phyloP scores from a whole-genome alignment of 805 yeast genomes.

The Cyberlindnera samutprakarnensis region DNA sequence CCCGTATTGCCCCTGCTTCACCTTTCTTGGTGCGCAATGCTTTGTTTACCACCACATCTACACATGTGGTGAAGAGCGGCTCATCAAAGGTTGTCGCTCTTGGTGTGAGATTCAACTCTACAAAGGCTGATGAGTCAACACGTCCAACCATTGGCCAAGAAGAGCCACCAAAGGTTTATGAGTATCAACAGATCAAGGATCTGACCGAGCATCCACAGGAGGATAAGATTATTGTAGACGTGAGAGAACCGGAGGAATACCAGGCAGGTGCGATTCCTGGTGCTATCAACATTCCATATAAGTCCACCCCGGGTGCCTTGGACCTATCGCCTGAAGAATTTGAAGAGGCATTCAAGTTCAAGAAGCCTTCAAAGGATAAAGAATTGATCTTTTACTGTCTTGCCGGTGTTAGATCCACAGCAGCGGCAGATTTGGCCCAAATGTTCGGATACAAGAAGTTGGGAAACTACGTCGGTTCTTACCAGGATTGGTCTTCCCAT shows the following conservation, averaged over 20 bases:
- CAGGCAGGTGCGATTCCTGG: constrained; percentile 69
- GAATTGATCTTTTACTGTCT: constrained; percentile 85
- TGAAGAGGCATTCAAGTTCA: constrained; percentile 69
- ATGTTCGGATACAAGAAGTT: constrained; percentile 83
- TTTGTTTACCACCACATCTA: too few species aligned
- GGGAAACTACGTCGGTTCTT: constrained; percentile 82
- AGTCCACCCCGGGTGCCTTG: constrained; percentile 88
- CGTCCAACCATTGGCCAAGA: constrained; percentile 1
- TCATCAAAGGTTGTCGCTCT: too few species aligned
- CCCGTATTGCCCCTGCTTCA: too few species aligned
- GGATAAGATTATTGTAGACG: constrained; percentile 66
- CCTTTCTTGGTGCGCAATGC: too few species aligned
- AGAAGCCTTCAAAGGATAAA: constrained; percentile 64
- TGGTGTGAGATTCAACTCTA: too few species aligned
- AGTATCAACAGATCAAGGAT: constrained; percentile 43
- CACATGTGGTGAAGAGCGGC: too few species aligned
- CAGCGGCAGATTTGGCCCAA: constrained; percentile 86
- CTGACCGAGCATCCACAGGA: constrained; percentile 38
- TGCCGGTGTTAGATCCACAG: constrained; percentile 86
- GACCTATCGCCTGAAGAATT: constrained; percentile 76
- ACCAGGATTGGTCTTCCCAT: constrained; percentile 69
- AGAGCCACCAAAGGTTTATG: constrained; percentile 30
- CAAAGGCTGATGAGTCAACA: too few species aligned
- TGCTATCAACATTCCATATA: constrained; percentile 82
- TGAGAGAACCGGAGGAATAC: constrained; percentile 83